These are phyloP conservation scores for Xylaria venustula DNA, from an alignment of 495 filamentous ascomycete genomes.

Conservation along the genomic window DNA sequence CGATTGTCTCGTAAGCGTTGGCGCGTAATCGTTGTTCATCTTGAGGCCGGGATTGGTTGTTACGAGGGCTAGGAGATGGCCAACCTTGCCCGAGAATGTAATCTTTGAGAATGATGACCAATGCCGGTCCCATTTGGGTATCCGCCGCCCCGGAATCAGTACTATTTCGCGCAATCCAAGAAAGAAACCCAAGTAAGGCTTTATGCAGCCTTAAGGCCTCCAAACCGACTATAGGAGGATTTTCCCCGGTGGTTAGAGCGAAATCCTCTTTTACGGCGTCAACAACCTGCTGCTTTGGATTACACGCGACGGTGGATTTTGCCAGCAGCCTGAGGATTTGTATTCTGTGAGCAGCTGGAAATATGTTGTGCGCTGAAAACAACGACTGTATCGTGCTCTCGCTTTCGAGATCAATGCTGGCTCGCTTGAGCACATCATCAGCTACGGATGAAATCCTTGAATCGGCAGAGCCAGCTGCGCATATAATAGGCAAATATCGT, in stretches of 20 bases:
- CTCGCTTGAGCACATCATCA: conserved; percentile 82
- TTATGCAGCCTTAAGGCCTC: conserved; percentile 72
- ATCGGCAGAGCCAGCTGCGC: conserved; percentile 78
- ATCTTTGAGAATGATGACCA: conserved; percentile 68
- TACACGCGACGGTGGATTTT: conserved; percentile 68
- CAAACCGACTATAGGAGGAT: conserved; percentile 52
- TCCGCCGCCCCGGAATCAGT: conserved; percentile 52
- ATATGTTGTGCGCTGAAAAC: conserved; percentile 69
- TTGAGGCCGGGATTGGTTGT: conserved; percentile 43
- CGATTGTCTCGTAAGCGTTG: conserved; percentile 80
- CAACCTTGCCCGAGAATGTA: conserved; percentile 83
- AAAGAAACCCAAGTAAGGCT: conserved; percentile 84
- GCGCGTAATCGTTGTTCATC: conserved; percentile 67
- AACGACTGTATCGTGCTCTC: conserved; percentile 58
- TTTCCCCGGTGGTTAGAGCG: conserved; percentile 32
- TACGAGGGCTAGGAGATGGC: conserved; percentile 55
- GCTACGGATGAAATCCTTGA: conserved; percentile 76
- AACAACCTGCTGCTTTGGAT: conserved; percentile 61
- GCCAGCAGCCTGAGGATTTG: conserved; percentile 71
- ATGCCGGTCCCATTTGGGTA: conserved; percentile 59
- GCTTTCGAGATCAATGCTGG: conserved; percentile 69
- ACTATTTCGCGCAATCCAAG: conserved; percentile 80
- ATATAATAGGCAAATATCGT: conserved; percentile 77
- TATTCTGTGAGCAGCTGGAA: conserved; percentile 68
- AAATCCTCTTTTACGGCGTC: conserved; percentile 67